Evolutionary conservation across 1,139 yeast species (phyloP).

Genomic region (Pichia sp.): DNA sequence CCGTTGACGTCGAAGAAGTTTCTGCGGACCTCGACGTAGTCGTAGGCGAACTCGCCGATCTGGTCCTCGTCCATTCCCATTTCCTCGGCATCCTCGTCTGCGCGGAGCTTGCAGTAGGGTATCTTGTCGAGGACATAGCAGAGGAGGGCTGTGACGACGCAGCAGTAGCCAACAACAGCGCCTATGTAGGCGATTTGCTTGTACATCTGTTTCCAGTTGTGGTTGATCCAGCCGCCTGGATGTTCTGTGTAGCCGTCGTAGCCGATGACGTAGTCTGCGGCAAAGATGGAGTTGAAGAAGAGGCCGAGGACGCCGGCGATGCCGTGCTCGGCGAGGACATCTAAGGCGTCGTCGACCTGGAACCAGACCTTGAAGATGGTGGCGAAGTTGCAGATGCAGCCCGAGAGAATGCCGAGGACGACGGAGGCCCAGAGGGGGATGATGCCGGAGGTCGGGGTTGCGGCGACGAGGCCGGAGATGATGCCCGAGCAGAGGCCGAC

Average conservation of each 20-base stretch:
- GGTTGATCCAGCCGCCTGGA: constrained; percentile 88
- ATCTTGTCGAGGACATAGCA: constrained; percentile 71
- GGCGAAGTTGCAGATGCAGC: constrained; percentile 81
- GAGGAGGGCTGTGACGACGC: constrained; percentile 70
- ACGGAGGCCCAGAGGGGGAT: constrained; percentile 92
- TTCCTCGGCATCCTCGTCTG: constrained; percentile 80
- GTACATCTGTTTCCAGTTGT: constrained; percentile 87
- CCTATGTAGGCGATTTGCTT: constrained; percentile 79
- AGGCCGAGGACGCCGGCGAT: constrained; percentile 91
- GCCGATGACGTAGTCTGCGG: constrained; percentile 82
- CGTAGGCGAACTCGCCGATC: constrained; percentile 97
- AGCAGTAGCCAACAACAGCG: constrained; percentile 74
- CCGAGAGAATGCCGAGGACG: constrained; percentile 75
- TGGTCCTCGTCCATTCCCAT: constrained; percentile 94
- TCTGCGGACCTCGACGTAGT: constrained; percentile 93
- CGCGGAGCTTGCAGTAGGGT: constrained; percentile 80
- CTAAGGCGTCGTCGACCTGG: constrained; percentile 86
- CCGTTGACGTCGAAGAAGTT: constrained; percentile 66
- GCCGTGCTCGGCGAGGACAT: constrained; percentile 97
- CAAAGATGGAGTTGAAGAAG: constrained; percentile 82
- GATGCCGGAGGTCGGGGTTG: constrained; percentile 90
- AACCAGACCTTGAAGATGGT: constrained; percentile 81
- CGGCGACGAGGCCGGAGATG: constrained; percentile 93
- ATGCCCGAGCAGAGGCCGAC: constrained; percentile 95
- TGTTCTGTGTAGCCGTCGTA: constrained; percentile 81